These are phyloP conservation scores for Zea mays DNA, from an alignment of 176 grass and related monocot species.

Conservation along the genomic window Zm-B73-REFERENCE-NAM-5.0 NC_050098.1:185864001-185864500, in stretches of 20 bases:
- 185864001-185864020: slow-evolving; percentile 24
- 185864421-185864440: slow-evolving; percentile 74
- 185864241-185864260: not conserved
- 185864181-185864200: slow-evolving; percentile 17
- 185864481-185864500: slow-evolving; percentile 76
- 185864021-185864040: not conserved
- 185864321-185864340: slow-evolving; percentile 76
- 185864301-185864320: slow-evolving; percentile 69
- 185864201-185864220: not conserved
- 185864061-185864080: not conserved
- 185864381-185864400: slow-evolving; percentile 74
- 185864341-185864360: slow-evolving; percentile 73
- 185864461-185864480: slow-evolving; percentile 69
- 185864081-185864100: not conserved
- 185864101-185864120: not conserved
- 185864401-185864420: slow-evolving; percentile 63
- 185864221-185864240: not conserved
- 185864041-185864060: not conserved
- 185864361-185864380: slow-evolving; percentile 89
- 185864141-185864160: slow-evolving; percentile 1
- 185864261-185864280: slow-evolving; percentile 9
- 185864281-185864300: slow-evolving; percentile 32
- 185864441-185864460: slow-evolving; percentile 78
- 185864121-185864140: not conserved
- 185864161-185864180: slow-evolving; percentile 8